Base-by-base conservation (phyloP, 352 stramenopile genomes). In the Globisporangium barbulae region DNA sequence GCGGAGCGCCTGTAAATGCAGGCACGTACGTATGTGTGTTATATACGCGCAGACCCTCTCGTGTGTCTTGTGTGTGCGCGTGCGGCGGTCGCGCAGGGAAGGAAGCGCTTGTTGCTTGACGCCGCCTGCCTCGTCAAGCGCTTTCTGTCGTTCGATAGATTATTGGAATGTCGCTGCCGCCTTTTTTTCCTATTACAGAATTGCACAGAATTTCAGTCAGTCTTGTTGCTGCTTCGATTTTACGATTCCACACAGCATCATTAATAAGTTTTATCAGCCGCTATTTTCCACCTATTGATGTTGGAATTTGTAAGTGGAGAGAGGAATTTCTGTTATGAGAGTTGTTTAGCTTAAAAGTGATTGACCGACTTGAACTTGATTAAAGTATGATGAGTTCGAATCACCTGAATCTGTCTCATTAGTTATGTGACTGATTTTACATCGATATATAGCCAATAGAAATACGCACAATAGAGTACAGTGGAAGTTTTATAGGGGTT, bases 131-230 rank as follows among this genome's bases (percentile, higher is more conserved):
- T 49, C 15, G 42, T 25, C 19, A 19, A 45, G 39, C 35, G 35
- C 35, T 41, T 9, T 22, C 41, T 47, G 42, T 22, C 21, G 45
- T 31, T 52, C n/a, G 42, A 22, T 48, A 5, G 45, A 52, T 52
- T 52, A 52, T 52, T 52, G 45, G 45, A 52, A 52, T 52, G 45
- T 52, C 45, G 21, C 45, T 48, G 15, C 19, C 17, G 17, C 19
- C 42, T 25, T 49, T 49, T 47, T 49, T 49, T 7, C 42, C 6
- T 12, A 19, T 45, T 45, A 3, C 33, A 39, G 33, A 39, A 39
- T 10, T 5, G 5, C 15, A 22, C 17, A 48, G 19, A 48, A 48
- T 48, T 48, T 22, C 42, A 22, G 42, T 48, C 19, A 48, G 6
- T 12, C 33, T 39, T 41, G 35, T 47, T 47, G 41, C 41, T 47